Conservation (phyloP, 192 early-diverging fungal species). For the Entomortierella chlamydospora region DNA sequence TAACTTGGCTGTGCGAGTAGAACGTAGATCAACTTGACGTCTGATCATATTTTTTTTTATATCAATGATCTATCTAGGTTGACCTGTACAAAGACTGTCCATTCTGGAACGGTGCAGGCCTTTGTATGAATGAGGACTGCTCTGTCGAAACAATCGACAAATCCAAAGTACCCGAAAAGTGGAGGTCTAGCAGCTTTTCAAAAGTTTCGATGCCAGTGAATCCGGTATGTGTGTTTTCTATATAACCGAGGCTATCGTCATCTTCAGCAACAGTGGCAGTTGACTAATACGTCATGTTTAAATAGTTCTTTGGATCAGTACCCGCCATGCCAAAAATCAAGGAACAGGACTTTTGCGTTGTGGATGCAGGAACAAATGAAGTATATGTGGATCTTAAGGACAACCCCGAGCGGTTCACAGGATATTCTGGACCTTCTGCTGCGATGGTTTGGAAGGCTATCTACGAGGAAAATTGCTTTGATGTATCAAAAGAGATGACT, state of each 20-base stretch:
- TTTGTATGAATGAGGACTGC: slow-evolving; percentile 77
- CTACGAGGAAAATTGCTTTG: slow-evolving; percentile 98
- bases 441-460: slow-evolving; percentile 95
- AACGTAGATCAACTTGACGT: not conserved
- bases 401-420: slow-evolving; percentile 98
- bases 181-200: slow-evolving; percentile 17
- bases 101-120: slow-evolving; percentile 74
- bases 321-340: slow-evolving; percentile 60
- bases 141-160: slow-evolving; percentile 75
- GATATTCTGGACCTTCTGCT: slow-evolving; percentile 91
- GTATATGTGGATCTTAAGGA: slow-evolving; percentile 89
- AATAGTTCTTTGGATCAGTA: slow-evolving; percentile 54
- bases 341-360: slow-evolving; percentile 85
- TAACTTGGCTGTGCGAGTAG: slow-evolving; percentile 7
- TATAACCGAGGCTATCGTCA: no score
- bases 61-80: slow-evolving; percentile 51
- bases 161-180: slow-evolving; percentile 45
- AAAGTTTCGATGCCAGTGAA: slow-evolving; percentile 37
- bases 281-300: no score
- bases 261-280: no score
- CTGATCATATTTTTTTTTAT: not conserved
- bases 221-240: slow-evolving; percentile 2
- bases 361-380: slow-evolving; percentile 63
- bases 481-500: slow-evolving; percentile 70
- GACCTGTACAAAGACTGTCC: slow-evolving; percentile 80